Evolutionary conservation across 2,329 filamentous ascomycete genomes (phyloP).

Genomic region (Raffaelea albimanens): DNA sequence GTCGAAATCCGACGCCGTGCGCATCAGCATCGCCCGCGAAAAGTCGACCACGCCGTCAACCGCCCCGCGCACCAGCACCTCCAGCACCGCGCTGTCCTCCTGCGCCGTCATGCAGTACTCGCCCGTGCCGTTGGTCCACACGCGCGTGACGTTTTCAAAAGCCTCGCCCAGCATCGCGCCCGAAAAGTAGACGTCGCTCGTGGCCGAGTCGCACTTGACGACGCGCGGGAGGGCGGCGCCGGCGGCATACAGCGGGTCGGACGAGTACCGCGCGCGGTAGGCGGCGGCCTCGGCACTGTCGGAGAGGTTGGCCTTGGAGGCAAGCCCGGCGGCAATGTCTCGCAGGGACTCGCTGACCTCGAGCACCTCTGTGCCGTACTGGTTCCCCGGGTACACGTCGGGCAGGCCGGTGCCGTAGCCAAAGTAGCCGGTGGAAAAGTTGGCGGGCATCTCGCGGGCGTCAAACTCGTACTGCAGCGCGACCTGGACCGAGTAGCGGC

Average conservation of each 20-base stretch:
- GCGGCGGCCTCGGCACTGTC: conserved; percentile 37
- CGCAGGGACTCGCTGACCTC: conserved; percentile 53
- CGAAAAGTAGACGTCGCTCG: conserved; percentile 64
- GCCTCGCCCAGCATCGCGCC: conserved; percentile 50
- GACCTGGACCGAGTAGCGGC: conserved; percentile 62
- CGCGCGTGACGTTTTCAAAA: conserved; percentile 53
- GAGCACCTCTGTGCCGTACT: conserved; percentile 63
- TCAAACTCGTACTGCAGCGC: conserved; percentile 71
- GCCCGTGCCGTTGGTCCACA: conserved; percentile 58
- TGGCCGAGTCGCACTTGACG: conserved; percentile 57
- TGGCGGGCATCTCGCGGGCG: conserved; percentile 53
- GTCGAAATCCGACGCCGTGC: conserved; percentile 62
- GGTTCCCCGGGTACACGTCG: conserved; percentile 43
- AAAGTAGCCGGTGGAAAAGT: conserved; percentile 60
- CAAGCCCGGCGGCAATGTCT: conserved; percentile 40
- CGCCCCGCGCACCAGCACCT: conserved; percentile 52
- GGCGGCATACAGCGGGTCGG: conserved; percentile 8
- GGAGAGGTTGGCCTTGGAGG: conserved; percentile 38
- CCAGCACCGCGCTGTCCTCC: conserved; percentile 62
- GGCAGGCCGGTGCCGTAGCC: conserved; percentile 49
- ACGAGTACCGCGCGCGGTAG: conserved; percentile 46
- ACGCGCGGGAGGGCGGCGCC: conserved; percentile 43
- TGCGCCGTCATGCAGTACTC: conserved; percentile 63
- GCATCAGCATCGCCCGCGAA: conserved; percentile 56
- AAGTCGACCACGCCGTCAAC: conserved; percentile 53